phyloP scores from a whole-genome alignment of 495 filamentous ascomycete species.

The Talaromyces nanjingensis region DNA sequence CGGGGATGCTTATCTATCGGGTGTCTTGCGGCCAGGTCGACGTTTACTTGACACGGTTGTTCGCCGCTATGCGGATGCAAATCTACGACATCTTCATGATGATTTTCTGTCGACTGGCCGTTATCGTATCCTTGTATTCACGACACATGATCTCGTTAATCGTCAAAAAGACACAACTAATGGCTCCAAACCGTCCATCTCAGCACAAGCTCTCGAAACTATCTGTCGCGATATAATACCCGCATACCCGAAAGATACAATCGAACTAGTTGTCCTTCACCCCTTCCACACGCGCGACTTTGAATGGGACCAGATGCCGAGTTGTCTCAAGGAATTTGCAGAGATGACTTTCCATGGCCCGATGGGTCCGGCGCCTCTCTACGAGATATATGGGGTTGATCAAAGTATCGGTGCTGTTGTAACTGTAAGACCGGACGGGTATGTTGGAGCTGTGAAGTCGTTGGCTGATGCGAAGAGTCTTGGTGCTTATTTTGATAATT shows the following conservation, averaged over 20 bases:
- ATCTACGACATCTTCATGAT: conserved; percentile 62
- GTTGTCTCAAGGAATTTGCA: conserved; percentile 36
- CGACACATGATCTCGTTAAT: not conserved
- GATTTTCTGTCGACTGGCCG: conserved; percentile 65
- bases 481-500: not conserved
- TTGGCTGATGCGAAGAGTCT: not conserved
- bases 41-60: conserved; percentile 16
- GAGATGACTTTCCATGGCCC: conserved; percentile 62
- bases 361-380: conserved; percentile 38
- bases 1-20: conserved; percentile 39
- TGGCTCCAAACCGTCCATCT: not conserved
- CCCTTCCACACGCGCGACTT: conserved; percentile 10
- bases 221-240: not conserved
- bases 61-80: conserved; percentile 58
- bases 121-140: conserved; percentile 59
- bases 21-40: conserved; percentile 28
- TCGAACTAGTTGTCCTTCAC: conserved; percentile 49
- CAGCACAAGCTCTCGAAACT: not conserved
- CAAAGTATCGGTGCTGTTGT: conserved; percentile 32
- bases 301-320: not conserved
- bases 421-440: conserved; percentile 61
- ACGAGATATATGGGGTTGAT: not conserved
- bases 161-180: not conserved
- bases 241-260: conserved; percentile 36
- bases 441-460: conserved; percentile 41